A percentile compares a stretch with the other conserved stretches of the same genome.
These are phyloP conservation scores for Sarocladiaceae sp. DNA, from an alignment of 2,329 filamentous ascomycete genomes.

Conservation along the genomic window DNA sequence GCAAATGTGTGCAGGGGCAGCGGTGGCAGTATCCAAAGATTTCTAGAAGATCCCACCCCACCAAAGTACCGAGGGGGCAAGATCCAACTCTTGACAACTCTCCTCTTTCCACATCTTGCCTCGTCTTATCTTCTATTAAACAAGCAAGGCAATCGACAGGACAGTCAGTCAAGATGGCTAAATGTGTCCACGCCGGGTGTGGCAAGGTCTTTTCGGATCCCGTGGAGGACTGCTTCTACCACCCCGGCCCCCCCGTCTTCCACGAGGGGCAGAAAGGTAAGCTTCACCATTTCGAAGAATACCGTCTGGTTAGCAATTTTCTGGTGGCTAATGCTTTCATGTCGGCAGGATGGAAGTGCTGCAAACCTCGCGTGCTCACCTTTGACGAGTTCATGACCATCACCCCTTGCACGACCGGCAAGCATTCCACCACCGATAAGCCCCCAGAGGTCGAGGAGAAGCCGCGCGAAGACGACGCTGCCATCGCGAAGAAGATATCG, in stretches of 20 bases:
- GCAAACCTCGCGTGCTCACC: constrained; percentile 90
- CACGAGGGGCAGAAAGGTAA: constrained; percentile 98
- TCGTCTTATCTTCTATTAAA: not conserved
- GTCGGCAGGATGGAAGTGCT: constrained; percentile 88
- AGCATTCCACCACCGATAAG: constrained; percentile 79
- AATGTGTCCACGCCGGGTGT: constrained; percentile 96
- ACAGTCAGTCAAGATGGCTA: constrained; percentile 50
- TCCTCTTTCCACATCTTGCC: not conserved
- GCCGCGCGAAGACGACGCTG: constrained; percentile 35
- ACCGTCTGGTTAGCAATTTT: not conserved
- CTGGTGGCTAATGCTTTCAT: too few relatives aligned
- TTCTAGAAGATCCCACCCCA: constrained; percentile 38
- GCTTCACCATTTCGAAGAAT: constrained; percentile 13
- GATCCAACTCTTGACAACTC: not conserved
- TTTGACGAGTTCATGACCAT: constrained; percentile 98
- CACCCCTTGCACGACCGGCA: constrained; percentile 85
- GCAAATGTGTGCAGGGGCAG: not conserved
- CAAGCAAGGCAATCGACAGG: too few relatives aligned
- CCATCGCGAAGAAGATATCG: constrained; percentile 41
- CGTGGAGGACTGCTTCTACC: constrained; percentile 81
- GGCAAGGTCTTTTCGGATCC: constrained; percentile 79
- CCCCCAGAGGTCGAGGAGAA: constrained; percentile 58
- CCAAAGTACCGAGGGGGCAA: constrained; percentile 10
- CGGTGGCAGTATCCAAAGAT: constrained; percentile 14
- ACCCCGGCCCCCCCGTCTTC: constrained; percentile 89